Evolutionary conservation across 176 grass and related monocot species (phyloP), one percentile per base, ranked within the genome.

Genomic region (Musa itinerans): DNA sequence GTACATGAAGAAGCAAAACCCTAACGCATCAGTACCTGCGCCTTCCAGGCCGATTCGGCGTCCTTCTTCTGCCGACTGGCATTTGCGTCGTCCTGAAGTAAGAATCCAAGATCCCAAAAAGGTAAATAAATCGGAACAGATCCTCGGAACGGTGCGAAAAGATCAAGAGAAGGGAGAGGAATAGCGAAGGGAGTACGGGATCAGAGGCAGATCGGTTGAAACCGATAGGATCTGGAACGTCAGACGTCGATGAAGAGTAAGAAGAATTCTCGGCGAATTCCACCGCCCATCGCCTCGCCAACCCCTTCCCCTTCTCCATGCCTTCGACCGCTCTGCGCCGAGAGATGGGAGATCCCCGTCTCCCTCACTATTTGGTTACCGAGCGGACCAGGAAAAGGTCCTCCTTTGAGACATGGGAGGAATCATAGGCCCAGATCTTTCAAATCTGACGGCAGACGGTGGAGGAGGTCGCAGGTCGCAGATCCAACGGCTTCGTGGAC

Each of bases 231-330:
- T 96, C 92, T 78, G 90, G 84, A 74, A 91, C 68, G 73, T 79
- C 65, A 14, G 84, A 29, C 3, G 52, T 52, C 11, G 82, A 81
- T 13, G 63, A 69, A 70, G 87, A 84, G 34, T 43, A 43, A 23
- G 89, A 89, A 76, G 87, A 89, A 43, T 78, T 86, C 11, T 85
- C 78, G 51, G 83, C 82, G 78, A 99, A 88, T 52, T 99, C 90
- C 76, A 99, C 84, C 17, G 90, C 90, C 95, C 95, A 99, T 76
- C 90, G 84, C 63, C 90, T 88, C 13, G 95, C 88, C 64, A 91
- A 69, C n/a, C 86, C 95, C 73, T 98, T 94, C 49, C 82, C 88
- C 88, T 94, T 98, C 80, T 98, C 95, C 90, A 91, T 98, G 21
- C 86, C 73, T 43, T 13, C 13, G 6, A 14, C 65, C 2, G 65